Percentiles rank a stretch among this genome's conserved stretches.
These are phyloP conservation scores for Maudiozyma turicensis DNA, from an alignment of 805 yeast species.

Conservation along the genomic window DNA sequence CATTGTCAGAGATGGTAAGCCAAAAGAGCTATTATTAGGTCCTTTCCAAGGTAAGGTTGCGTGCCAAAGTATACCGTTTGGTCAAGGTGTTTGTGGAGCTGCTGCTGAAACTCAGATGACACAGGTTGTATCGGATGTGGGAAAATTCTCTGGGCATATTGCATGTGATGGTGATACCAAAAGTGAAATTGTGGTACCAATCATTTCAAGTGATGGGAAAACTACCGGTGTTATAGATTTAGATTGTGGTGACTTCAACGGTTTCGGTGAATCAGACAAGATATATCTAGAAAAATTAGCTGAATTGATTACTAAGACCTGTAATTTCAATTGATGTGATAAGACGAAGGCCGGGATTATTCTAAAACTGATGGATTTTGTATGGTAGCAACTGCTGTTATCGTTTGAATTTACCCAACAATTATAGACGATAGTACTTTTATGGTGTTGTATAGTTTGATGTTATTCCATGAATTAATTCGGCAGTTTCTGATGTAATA, in stretches of 20 bases:
- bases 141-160: constrained; percentile 80
- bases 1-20: constrained; percentile 29
- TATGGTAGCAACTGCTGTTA: too few species aligned
- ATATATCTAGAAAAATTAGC: constrained; percentile 53
- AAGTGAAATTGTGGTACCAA: constrained; percentile 89
- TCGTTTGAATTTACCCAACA: too few species aligned
- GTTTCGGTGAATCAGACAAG: constrained; percentile 60
- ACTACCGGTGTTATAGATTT: constrained; percentile 76
- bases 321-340: constrained; percentile 34
- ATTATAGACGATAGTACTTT: too few species aligned
- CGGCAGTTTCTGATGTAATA: too few species aligned
- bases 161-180: constrained; percentile 95
- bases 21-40: constrained; percentile 54
- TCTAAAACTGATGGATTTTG: too few species aligned
- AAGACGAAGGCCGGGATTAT: too few species aligned
- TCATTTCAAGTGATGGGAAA: constrained; percentile 35
- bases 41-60: constrained; percentile 98
- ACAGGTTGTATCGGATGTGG: constrained; percentile 71
- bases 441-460: too few species aligned
- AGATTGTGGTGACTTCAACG: constrained; percentile 58
- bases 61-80: constrained; percentile 71
- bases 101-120: constrained; percentile 55
- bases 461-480: too few species aligned
- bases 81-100: constrained; percentile 86
- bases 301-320: constrained; percentile 38